phyloP scores from a whole-genome alignment of 495 filamentous ascomycete species.

The Oidiodendron maius region DNA sequence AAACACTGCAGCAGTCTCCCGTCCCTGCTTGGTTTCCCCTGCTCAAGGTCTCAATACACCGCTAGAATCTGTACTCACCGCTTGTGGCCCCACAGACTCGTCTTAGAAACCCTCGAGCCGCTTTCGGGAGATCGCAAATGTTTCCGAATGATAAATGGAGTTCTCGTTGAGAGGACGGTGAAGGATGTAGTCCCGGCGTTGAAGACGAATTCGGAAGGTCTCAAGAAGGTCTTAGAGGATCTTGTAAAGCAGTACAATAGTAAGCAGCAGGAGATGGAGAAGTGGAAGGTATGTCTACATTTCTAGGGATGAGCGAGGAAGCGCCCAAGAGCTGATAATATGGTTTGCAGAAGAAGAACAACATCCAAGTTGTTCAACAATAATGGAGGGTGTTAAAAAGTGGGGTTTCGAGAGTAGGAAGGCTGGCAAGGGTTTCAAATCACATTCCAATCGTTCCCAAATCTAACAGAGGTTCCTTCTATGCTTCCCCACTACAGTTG shows the following conservation, averaged over 20 bases:
- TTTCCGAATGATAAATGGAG: constrained; percentile 98
- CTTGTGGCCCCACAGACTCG: constrained; percentile 56
- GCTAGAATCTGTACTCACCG: constrained; percentile 16
- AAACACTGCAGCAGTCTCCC: too few species aligned
- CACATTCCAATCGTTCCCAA: constrained; percentile 14
- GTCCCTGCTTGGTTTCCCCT: too few species aligned
- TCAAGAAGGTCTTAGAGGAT: constrained; percentile 95
- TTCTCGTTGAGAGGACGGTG: constrained; percentile 89
- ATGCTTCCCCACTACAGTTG: too few species aligned
- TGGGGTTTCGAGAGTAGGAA: constrained; percentile 8
- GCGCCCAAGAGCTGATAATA: constrained; percentile 13
- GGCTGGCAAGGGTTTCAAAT: background rate
- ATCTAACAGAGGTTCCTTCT: background rate
- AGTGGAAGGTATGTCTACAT: constrained; percentile 78
- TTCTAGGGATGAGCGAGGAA: background rate
- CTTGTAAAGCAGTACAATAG: constrained; percentile 94
- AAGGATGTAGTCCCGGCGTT: constrained; percentile 85
- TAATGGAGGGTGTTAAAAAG: constrained; percentile 8
- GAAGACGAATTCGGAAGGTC: constrained; percentile 87
- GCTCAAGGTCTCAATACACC: constrained; percentile 13
- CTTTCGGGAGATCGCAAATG: constrained; percentile 86
- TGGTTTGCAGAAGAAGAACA: constrained; percentile 85
- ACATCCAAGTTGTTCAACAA: constrained; percentile 85
- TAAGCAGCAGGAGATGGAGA: constrained; percentile 93
- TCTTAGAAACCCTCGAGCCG: constrained; percentile 87